Evolutionary conservation across 192 early-diverging fungal species (phyloP), one percentile per base, ranked within the genome.

Genomic region (Spizellomyces sp.): DNA sequence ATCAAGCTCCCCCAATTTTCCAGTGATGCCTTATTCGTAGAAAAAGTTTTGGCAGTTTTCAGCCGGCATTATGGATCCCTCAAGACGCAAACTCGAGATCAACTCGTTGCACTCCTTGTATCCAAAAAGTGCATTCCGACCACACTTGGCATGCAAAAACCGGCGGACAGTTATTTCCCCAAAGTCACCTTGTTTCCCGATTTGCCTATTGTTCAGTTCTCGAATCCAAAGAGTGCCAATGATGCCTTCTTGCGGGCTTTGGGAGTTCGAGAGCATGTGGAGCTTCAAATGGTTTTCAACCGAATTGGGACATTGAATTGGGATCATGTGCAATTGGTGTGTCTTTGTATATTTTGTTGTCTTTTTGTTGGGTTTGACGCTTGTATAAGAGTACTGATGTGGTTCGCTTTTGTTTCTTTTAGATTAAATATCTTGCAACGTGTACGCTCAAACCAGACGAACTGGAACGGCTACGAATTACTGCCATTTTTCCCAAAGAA

Each of bases 211-310:
- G 81, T 94, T 27, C 45, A 78, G 7, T 86, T 93, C 21, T 74
- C 81, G n/a, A 56, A 84, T 43, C 75, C 74, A 5, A 83, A 80
- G 58, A 61, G 48, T 9, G 66, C 90, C 4, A 58, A 75, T 8
- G 89, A 94, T 9, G 48, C 75, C 43, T 83, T 94, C 9, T 64
- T 94, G 22, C 78, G 81, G 58, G 65, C 73, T 0, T 74, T 96
- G 43, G 94, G 95, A 6, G 91, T 95, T n/a, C 80, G 93, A 12
- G 92, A 94, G 80, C 89, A 92, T 69, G 92, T 95, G 9, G 91
- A 95, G 43, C 75, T 96, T 43, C 91, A 93, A 67, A 58, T 95
- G 60, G 84, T 96, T 12, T 94, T 96, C 79, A 88, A 92, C 58
- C 84, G 93, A 14, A 79, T 96, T 45, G 84, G 83, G 54, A 84